Evolutionary conservation across 2,329 filamentous ascomycete species (phyloP).

Genomic region (Volutella citrinella): DNA sequence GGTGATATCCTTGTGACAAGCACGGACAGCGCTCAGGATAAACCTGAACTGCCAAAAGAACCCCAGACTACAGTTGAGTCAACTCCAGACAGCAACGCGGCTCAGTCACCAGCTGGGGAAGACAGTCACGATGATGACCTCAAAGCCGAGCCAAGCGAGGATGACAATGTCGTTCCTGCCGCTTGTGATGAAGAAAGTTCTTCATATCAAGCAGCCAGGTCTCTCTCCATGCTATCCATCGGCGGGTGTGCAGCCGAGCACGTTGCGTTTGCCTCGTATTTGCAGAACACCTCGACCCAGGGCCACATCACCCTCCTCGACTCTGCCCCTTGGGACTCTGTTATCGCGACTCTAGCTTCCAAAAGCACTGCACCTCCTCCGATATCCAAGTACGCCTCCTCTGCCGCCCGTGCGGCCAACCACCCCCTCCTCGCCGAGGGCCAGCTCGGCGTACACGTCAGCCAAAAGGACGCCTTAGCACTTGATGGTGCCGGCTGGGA

Average conservation of each 20-base stretch:
- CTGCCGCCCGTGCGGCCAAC: conserved; percentile 43
- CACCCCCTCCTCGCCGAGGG: conserved; percentile 38
- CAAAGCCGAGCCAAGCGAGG: background rate
- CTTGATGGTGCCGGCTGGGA: conserved; percentile 30
- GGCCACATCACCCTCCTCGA: conserved; percentile 67
- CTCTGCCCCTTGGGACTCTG: conserved; percentile 71
- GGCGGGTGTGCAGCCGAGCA: conserved; percentile 64
- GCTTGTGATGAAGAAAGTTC: too few species aligned
- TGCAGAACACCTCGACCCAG: conserved; percentile 25
- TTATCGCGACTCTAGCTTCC: conserved; percentile 56
- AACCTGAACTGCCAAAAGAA: too few species aligned
- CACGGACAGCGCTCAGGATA: conserved; percentile 5
- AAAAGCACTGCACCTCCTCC: conserved; percentile 51
- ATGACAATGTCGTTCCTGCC: too few species aligned
- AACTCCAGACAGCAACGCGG: too few species aligned
- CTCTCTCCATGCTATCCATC: conserved; percentile 44
- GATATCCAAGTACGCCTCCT: conserved; percentile 52
- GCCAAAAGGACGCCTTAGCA: conserved; percentile 47
- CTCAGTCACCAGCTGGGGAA: too few species aligned
- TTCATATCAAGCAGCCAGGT: too few species aligned
- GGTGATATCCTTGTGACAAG: conserved; percentile 19
- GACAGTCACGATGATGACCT: background rate
- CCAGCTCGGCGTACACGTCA: conserved; percentile 40
- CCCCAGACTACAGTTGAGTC: background rate
- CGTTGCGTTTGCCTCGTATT: conserved; percentile 47